Evolutionary conservation across 192 early-diverging fungal genomes (phyloP).

Genomic region (Linnemannia schmuckeri): DNA sequence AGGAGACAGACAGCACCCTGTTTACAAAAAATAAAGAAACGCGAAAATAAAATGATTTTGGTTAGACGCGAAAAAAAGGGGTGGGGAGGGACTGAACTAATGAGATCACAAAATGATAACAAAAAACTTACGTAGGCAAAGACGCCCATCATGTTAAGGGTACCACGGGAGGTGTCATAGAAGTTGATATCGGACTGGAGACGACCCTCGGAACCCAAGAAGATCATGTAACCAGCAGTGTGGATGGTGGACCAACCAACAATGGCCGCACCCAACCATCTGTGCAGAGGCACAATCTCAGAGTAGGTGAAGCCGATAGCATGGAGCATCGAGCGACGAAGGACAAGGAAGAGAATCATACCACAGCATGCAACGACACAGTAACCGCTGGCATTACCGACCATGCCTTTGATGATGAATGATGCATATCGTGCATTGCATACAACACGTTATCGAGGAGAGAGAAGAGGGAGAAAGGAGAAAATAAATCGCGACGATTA

Average conservation of each 20-base stretch:
- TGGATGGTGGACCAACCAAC: conserved; percentile 51
- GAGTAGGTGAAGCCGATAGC: conserved; percentile 56
- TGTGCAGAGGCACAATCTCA: conserved; percentile 47
- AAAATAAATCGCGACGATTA: background rate
- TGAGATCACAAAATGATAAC: background rate
- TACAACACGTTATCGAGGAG: background rate
- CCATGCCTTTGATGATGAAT: conserved; percentile 16
- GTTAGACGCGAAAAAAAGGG: background rate
- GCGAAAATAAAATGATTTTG: background rate
- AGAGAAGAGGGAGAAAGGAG: background rate
- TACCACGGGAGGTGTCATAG: conserved; percentile 32
- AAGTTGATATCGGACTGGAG: conserved; percentile 50
- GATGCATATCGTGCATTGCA: too few species aligned
- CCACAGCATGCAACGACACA: conserved; percentile 40
- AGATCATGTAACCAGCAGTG: conserved; percentile 39
- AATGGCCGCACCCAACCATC: conserved; percentile 51
- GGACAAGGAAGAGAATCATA: conserved; percentile 53
- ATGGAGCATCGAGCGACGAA: conserved; percentile 55
- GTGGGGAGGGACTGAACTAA: background rate
- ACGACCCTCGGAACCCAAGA: conserved; percentile 21
- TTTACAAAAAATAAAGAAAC: background rate
- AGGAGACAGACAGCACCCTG: conserved; percentile 51
- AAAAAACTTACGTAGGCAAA: conserved; percentile 47
- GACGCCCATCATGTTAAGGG: conserved; percentile 55
- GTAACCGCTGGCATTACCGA: conserved; percentile 47